phyloP scores from a whole-genome alignment of 129 eudicot genomes.

The Scalesia atractyloides region DNA sequence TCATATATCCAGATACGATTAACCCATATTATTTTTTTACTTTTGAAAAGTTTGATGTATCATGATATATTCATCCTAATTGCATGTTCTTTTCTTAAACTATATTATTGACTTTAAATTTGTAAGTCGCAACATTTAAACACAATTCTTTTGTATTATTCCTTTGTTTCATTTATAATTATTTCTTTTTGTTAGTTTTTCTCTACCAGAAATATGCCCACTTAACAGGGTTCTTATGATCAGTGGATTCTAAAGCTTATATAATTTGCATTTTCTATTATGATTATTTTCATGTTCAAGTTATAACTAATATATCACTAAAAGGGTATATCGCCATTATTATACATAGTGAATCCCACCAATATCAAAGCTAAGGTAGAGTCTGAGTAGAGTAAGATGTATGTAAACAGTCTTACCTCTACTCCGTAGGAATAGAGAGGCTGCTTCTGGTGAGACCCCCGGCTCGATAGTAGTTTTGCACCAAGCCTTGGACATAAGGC shows the following conservation, averaged over 20 bases:
- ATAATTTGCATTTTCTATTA: not conserved
- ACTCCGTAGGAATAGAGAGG: too few relatives aligned
- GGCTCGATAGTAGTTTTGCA: too few relatives aligned
- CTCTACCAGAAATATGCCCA: constrained; percentile 38
- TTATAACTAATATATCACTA: not conserved
- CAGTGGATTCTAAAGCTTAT: constrained; percentile 32
- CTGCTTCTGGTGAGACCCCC: too few relatives aligned
- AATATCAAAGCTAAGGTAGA: too few relatives aligned
- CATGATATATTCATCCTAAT: not conserved
- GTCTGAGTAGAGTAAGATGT: too few relatives aligned
- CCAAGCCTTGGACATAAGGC: too few relatives aligned
- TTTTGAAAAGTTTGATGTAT: too few relatives aligned
- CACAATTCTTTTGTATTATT: constrained; percentile 13
- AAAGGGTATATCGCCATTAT: too few relatives aligned
- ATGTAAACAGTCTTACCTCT: too few relatives aligned
- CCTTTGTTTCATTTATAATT: constrained; percentile 17
- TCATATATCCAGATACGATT: too few relatives aligned
- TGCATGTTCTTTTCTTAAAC: not conserved
- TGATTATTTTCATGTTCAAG: constrained; percentile 6
- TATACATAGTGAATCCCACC: too few relatives aligned
- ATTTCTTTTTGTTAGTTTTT: constrained; percentile 14
- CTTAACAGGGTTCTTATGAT: constrained; percentile 26
- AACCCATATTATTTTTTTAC: too few relatives aligned
- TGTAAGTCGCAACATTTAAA: not conserved
- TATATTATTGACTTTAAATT: not conserved